Percentiles rank a stretch among this genome's conserved stretches.
These are phyloP conservation scores for Aspergillus fischeri DNA, from an alignment of 2,329 filamentous ascomycete genomes.

Conservation along the genomic window DNA sequence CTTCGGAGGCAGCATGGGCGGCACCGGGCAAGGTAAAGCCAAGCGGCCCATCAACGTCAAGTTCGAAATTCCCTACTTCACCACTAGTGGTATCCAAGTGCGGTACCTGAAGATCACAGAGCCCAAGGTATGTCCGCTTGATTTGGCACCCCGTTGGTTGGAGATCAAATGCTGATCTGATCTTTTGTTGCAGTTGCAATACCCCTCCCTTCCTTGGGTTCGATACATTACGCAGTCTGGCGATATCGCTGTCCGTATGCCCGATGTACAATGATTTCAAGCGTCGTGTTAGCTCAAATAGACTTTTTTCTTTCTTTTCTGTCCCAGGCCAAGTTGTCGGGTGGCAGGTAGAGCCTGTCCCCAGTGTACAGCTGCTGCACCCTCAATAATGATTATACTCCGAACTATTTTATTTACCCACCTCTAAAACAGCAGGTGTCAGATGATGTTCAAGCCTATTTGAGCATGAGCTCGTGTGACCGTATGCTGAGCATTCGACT, in stretches of 20 bases:
- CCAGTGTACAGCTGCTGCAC: background rate
- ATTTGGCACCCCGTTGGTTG: background rate
- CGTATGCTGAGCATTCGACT: background rate
- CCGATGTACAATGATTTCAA: conserved; percentile 69
- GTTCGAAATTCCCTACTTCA: conserved; percentile 99
- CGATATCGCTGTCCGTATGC: conserved; percentile 90
- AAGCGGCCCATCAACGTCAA: conserved; percentile 98
- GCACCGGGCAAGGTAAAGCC: conserved; percentile 76
- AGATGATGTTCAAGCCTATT: background rate
- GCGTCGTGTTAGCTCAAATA: conserved; percentile 9
- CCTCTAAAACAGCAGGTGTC: background rate
- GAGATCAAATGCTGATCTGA: background rate
- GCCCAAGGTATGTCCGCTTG: conserved; percentile 70
- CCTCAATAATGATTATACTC: background rate
- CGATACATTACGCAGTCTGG: conserved; percentile 98
- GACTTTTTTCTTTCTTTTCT: background rate
- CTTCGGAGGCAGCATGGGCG: conserved; percentile 95
- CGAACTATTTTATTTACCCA: background rate
- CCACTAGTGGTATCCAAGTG: conserved; percentile 98
- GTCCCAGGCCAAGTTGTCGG: background rate
- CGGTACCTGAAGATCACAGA: conserved; percentile 99
- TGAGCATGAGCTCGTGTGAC: background rate
- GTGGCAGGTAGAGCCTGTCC: conserved; percentile 1
- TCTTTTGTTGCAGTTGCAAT: conserved; percentile 72
- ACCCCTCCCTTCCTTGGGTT: conserved; percentile 94